phyloP scores from a whole-genome alignment of 805 yeast genomes.

The Myxozyma mucilagina region DNA sequence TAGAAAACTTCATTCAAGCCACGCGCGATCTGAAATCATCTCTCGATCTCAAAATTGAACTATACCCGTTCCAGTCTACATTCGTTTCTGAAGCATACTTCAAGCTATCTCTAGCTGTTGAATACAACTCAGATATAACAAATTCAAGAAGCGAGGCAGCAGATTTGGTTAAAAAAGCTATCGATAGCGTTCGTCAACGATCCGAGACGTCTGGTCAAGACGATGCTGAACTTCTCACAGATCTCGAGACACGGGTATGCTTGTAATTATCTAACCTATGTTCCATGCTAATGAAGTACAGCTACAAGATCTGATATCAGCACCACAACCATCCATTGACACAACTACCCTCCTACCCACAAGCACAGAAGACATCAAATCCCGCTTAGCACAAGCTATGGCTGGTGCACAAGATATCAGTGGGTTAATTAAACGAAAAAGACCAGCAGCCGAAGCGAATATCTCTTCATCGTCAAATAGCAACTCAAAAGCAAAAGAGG shows the following conservation, averaged over 20 bases:
- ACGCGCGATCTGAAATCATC: slow-evolving; percentile 64
- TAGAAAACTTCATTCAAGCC: slow-evolving; percentile 79
- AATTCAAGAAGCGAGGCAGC: slow-evolving; percentile 50
- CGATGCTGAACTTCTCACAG: slow-evolving; percentile 39
- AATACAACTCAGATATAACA: slow-evolving; percentile 58
- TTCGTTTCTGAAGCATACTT: slow-evolving; percentile 76
- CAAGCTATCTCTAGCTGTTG: slow-evolving; percentile 76
- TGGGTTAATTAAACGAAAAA: slow-evolving; percentile 26
- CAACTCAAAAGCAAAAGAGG: not conserved
- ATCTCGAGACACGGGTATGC: slow-evolving; percentile 39
- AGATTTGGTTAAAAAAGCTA: slow-evolving; percentile 56
- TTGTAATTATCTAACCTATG: slow-evolving; percentile 34
- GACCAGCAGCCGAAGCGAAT: slow-evolving; percentile 7
- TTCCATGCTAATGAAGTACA: not conserved
- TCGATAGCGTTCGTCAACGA: slow-evolving; percentile 49
- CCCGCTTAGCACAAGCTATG: slow-evolving; percentile 14
- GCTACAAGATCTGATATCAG: slow-evolving; percentile 12
- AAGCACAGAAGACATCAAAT: slow-evolving; percentile 7
- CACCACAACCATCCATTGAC: not conserved
- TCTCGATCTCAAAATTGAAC: slow-evolving; percentile 53
- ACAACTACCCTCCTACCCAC: slow-evolving; percentile 4
- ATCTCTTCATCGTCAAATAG: not conserved
- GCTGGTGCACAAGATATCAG: slow-evolving; percentile 26
- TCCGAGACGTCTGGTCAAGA: slow-evolving; percentile 43
- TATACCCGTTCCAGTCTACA: slow-evolving; percentile 50